Evolutionary conservation across 129 eudicot species (phyloP), one percentile per base, ranked within the genome.

Genomic region (Chrysanthemum seticuspe): DNA sequence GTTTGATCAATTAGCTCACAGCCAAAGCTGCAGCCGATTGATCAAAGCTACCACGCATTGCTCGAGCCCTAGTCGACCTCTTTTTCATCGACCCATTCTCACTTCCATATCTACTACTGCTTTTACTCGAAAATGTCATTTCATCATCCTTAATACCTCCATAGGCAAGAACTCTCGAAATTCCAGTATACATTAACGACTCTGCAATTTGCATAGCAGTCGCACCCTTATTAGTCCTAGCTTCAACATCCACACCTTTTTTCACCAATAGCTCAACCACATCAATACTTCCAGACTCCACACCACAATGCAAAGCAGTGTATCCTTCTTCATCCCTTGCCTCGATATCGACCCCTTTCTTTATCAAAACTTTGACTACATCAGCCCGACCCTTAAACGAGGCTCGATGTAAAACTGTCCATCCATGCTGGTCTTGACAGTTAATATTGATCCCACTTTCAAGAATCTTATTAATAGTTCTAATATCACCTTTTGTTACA

Each of bases 331-430:
- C 82, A 29, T 89, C 96, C 11, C 79, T 79, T 0, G 88, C 84
- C 36, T 85, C 73, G 2, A 84, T 47, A 19, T 87, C 90, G 14
- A 83, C 51, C 1, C 96, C 96, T 21, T 81, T 82, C 50, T 83
- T 86, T 13, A 89, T 81, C 59, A 89, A 49, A n/a, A 78, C 29
- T 13, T 82, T 66, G 19, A 75, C 92, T 1, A 76, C 84, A 3
- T 89, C 90, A 0, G 34, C 59, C 73, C 74, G 66, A 0, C 96
- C 96, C 56, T 84, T 89, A 25, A 87, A 89, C 0, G 90, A 76
- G 2, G 92, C 92, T 18, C 92, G 81, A 56, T 89, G 96, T 31
- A 89, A 78, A 7, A 88, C 75, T 0, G 92, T 89, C 96, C 96
- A 89, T 29, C 96, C 92, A 16, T 89, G 76, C 40, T 89, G 92